Conservation (phyloP, 768 basidiomycete species). For the Russula brevipes region DNA sequence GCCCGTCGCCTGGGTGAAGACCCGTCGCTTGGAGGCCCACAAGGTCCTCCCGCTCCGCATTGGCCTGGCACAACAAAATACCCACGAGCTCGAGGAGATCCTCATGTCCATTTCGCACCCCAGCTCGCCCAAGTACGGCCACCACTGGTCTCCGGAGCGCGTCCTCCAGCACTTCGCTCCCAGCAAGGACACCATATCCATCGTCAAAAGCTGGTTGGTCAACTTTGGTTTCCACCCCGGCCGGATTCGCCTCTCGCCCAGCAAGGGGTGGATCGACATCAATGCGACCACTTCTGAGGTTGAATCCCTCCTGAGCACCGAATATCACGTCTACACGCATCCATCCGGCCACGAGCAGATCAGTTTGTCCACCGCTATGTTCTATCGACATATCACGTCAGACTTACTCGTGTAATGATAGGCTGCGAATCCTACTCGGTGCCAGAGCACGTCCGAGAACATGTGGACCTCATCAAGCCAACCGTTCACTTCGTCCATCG, state of each 20-base stretch:
- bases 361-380: conserved; percentile 26
- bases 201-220: conserved; percentile 40
- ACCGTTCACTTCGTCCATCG: conserved; percentile 40
- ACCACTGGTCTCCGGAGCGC: conserved; percentile 40
- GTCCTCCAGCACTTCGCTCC: conserved; percentile 44
- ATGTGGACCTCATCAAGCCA: conserved; percentile 43
- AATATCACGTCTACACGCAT: conserved; percentile 41
- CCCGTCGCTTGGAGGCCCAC: conserved; percentile 32
- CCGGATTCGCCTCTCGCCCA: conserved; percentile 33
- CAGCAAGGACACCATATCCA: conserved; percentile 33
- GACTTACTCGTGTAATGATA: neutral
- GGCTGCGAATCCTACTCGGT: conserved; percentile 41
- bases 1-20: conserved; percentile 33
- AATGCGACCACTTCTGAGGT: conserved; percentile 40
- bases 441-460: conserved; percentile 35
- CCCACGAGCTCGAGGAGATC: conserved; percentile 37
- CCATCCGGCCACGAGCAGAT: conserved; percentile 37
- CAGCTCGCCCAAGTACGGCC: conserved; percentile 40
- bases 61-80: conserved; percentile 41
- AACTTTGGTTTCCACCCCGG: conserved; percentile 35
- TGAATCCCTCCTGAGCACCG: conserved; percentile 40
- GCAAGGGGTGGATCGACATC: conserved; percentile 40
- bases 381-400: neutral
- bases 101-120: conserved; percentile 44
- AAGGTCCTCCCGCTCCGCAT: conserved; percentile 41